A percentile compares a stretch with the other conserved stretches of the same genome.
These are phyloP conservation scores for Cutaneotrichosporon mucoides DNA, from an alignment of 1,284 basidiomycete species.

Conservation along the genomic window DNA sequence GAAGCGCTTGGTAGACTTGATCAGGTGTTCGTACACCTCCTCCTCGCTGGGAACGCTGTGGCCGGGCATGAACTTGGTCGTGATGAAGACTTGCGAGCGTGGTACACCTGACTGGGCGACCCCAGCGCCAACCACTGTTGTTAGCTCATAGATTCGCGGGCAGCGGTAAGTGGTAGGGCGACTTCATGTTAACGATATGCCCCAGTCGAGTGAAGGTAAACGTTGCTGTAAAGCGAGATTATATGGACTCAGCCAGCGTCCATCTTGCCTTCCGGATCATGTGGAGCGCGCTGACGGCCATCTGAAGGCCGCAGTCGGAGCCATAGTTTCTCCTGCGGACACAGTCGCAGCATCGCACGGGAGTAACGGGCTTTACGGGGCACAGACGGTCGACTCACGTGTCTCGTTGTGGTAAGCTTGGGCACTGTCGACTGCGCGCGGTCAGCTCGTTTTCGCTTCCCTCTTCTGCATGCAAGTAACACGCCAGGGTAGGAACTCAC, in stretches of 20 bases:
- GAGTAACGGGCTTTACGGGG: no score
- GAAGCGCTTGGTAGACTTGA: constrained; percentile 23
- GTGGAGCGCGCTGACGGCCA: neutral
- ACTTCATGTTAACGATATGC: no score
- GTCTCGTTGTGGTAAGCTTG: constrained; percentile 71
- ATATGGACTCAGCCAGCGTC: neutral
- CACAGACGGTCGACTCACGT: constrained; percentile 56
- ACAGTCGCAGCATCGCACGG: neutral
- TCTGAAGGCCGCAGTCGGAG: neutral
- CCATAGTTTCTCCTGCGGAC: neutral
- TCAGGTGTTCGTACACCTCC: constrained; percentile 47
- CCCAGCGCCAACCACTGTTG: constrained; percentile 32
- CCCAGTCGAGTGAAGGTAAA: no score
- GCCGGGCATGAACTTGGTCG: constrained; percentile 62
- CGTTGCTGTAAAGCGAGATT: neutral
- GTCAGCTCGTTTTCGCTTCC: constrained; percentile 13
- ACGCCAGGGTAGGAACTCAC: constrained; percentile 43
- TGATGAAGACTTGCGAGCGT: constrained; percentile 48
- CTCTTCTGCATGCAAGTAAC: neutral
- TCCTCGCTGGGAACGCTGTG: constrained; percentile 46
- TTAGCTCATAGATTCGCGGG: neutral
- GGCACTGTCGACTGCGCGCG: constrained; percentile 50
- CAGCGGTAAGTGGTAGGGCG: no score
- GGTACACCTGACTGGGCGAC: constrained; percentile 18
- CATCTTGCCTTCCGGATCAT: neutral